These are phyloP conservation scores for Cutaneotrichosporon daszewskae DNA, from an alignment of 1,284 basidiomycete species.

Conservation along the genomic window DNA sequence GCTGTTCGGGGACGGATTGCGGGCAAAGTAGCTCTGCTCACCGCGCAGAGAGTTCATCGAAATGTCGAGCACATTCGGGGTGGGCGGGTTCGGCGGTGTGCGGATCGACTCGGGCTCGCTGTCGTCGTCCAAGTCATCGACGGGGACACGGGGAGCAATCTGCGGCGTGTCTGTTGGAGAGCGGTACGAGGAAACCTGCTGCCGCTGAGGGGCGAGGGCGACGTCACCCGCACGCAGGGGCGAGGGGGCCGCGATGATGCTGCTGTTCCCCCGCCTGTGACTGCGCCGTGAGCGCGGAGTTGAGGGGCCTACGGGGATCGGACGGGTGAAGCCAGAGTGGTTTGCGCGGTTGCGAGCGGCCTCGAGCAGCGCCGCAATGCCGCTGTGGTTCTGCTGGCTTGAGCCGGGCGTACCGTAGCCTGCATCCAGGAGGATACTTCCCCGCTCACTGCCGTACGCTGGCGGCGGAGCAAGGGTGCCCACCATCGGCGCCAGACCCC, in stretches of 20 bases:
- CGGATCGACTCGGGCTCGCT: conserved; percentile 4
- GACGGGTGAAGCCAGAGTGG: not conserved
- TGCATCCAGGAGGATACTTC: conserved; percentile 85
- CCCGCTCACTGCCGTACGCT: conserved; percentile 88
- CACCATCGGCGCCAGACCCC: conserved; percentile 90
- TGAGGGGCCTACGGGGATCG: conserved; percentile 4
- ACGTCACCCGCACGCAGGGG: conserved; percentile 32
- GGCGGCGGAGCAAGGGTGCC: conserved; percentile 92
- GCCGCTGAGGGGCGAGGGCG: conserved; percentile 11
- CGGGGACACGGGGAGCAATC: conserved; percentile 28
- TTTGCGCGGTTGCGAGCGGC: conserved; percentile 32
- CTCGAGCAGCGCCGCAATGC: conserved; percentile 32
- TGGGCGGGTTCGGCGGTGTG: conserved; percentile 51
- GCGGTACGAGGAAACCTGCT: conserved; percentile 22
- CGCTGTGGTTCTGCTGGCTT: conserved; percentile 18
- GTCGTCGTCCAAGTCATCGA: conserved; percentile 24
- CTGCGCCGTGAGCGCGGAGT: conserved; percentile 19
- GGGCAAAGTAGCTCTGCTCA: conserved; percentile 35
- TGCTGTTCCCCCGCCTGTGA: conserved; percentile 23
- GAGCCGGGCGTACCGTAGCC: conserved; percentile 52
- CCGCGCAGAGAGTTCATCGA: conserved; percentile 47
- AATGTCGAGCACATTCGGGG: conserved; percentile 54
- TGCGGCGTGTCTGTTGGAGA: conserved; percentile 45
- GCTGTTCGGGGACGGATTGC: conserved; percentile 1
- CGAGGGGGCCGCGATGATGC: conserved; percentile 26